Conservation (phyloP, 306 rosid species). For the Cucurbita pepo region DNA sequence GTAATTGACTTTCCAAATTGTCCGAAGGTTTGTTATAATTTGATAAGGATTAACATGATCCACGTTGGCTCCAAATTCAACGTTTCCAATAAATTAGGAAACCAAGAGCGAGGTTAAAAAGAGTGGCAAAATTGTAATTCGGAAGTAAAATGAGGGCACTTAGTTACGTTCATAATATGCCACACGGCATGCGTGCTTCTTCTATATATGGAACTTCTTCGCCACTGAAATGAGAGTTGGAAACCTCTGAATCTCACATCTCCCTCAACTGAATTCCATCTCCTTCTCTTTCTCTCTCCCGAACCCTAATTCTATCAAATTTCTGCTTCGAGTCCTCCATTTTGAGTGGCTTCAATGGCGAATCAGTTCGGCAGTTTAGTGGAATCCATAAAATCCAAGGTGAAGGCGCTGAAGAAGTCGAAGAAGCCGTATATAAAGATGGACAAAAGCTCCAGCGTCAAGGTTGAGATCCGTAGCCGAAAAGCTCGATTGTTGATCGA, state of each 20-base stretch:
- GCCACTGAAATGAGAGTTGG: not conserved
- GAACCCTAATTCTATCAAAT: not conserved
- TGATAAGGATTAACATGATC: not conserved
- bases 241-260: not conserved
- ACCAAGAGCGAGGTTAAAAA: too few species aligned
- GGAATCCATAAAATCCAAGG: slow-evolving; percentile 74
- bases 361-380: slow-evolving; percentile 50
- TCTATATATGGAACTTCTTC: not conserved
- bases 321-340: not conserved
- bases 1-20: not conserved
- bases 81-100: not conserved
- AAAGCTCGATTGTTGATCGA: slow-evolving; percentile 72
- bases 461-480: slow-evolving; percentile 86
- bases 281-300: not conserved
- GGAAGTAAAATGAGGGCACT: not conserved
- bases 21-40: not conserved
- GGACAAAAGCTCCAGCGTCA: slow-evolving; percentile 86
- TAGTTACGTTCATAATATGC: not conserved
- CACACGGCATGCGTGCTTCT: not conserved
- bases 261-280: not conserved
- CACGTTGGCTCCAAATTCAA: not conserved
- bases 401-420: slow-evolving; percentile 35
- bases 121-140: not conserved
- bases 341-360: slow-evolving; percentile 20
- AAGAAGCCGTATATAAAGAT: slow-evolving; percentile 66